A percentile compares a stretch with the other conserved stretches of the same genome.
These are phyloP conservation scores for Pittosporum tobira DNA, from an alignment of 129 eudicot genomes.

Conservation along the genomic window DNA sequence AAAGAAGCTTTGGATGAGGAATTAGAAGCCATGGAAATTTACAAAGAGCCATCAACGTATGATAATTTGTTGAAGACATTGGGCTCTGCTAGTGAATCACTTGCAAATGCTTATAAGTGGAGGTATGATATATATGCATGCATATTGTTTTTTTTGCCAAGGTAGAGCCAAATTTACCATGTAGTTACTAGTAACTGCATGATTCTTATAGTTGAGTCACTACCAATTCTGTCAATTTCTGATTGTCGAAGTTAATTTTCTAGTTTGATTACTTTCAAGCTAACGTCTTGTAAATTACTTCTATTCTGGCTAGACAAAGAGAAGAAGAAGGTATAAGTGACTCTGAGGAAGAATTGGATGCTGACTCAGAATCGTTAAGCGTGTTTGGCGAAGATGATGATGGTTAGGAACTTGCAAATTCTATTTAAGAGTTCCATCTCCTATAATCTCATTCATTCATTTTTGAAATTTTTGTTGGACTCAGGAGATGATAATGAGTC, in stretches of 20 bases:
- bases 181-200: too few relatives aligned
- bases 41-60: conserved; percentile 51
- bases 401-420: conserved; percentile 23
- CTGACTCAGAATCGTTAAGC: conserved; percentile 27
- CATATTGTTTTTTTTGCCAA: neutral
- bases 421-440: neutral
- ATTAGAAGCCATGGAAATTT: conserved; percentile 26
- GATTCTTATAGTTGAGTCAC: too few relatives aligned
- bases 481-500: conserved; percentile 33
- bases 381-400: conserved; percentile 35
- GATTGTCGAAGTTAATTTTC: too few relatives aligned
- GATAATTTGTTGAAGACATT: conserved; percentile 51
- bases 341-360: conserved; percentile 49
- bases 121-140: conserved; percentile 24
- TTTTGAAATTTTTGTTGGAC: neutral
- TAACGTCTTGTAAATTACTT: conserved; percentile 1
- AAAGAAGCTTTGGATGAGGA: conserved; percentile 44
- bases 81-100: conserved; percentile 38
- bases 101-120: conserved; percentile 45
- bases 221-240: too few relatives aligned
- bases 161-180: neutral
- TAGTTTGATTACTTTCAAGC: neutral
- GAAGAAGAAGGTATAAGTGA: conserved; percentile 82
- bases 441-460: neutral
- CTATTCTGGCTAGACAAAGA: conserved; percentile 36